Conservation (phyloP, 108 stramenopile species). For the Skeletonema costatum region DNA sequence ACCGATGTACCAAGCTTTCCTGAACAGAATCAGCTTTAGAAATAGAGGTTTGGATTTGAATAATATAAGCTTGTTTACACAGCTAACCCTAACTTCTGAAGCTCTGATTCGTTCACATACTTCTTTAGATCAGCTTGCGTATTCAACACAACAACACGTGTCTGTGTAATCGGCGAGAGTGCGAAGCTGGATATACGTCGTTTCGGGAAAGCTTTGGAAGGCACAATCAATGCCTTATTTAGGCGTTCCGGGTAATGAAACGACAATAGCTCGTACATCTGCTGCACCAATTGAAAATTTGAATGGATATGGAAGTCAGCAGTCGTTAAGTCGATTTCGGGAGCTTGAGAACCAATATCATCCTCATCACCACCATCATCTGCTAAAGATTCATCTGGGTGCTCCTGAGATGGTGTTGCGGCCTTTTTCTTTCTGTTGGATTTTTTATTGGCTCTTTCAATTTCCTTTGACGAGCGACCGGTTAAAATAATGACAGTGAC, state of each 20-base stretch:
- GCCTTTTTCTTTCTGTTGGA: constrained; percentile 8
- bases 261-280: constrained; percentile 38
- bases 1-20: constrained; percentile 73
- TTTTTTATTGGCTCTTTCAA: not conserved
- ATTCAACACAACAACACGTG: constrained; percentile 46
- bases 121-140: constrained; percentile 36
- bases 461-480: constrained; percentile 31
- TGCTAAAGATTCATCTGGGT: not conserved
- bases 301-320: constrained; percentile 60
- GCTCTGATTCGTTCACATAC: constrained; percentile 47
- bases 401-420: not conserved
- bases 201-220: constrained; percentile 37
- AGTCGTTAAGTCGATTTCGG: constrained; percentile 34
- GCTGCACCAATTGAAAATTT: constrained; percentile 40
- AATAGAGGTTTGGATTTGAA: too few species aligned
- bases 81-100: constrained; percentile 4
- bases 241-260: constrained; percentile 75
- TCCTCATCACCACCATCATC: constrained; percentile 7
- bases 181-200: constrained; percentile 13
- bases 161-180: constrained; percentile 22
- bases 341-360: constrained; percentile 20
- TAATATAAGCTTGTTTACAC: not conserved
- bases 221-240: constrained; percentile 50
- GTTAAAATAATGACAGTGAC: constrained; percentile 58
- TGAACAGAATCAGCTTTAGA: constrained; percentile 70